Evolutionary conservation across 2,329 filamentous ascomycete genomes (phyloP), one percentile per base, ranked within the genome.

Genomic region (Fusarium nurragi): DNA sequence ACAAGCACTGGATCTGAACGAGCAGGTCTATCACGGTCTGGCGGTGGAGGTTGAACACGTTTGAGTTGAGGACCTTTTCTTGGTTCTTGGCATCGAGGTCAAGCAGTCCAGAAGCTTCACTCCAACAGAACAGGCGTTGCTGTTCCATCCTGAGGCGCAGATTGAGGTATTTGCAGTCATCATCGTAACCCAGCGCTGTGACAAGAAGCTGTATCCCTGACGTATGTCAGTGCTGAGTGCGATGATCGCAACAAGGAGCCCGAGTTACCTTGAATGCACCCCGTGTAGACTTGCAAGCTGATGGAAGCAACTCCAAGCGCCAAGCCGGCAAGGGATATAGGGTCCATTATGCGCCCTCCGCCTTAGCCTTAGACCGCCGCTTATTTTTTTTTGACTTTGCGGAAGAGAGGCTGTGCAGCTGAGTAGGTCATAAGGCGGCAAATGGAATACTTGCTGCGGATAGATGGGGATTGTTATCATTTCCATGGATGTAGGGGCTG

Each of bases 101-200:
- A 13, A 83, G 73, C 18, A 84, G 68, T 10, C 81, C 81, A 12
- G 80, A 83, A 4, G 80, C 79, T 64, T 83, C 80, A 60, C 79
- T 81, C 81, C 81, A 83, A 37, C 79, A 80, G 58, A 81, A 82
- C 14, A 83, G 75, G 22, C 81, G 76, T 60, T 83, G 80, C 71
- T 84, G 80, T 67, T 83, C 81, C 78, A 83, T 81, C 49, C 80
- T 78, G 46, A 83, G 69, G 46, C 81, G 76, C 64, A 83, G 67
- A 59, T 82, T 82, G 55, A 83, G 77, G 65, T 82, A 83, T 55
- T 75, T 78, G 68, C 77, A 82, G 43, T 82, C 80, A 59, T 83
- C 77, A n/a, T 80, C 79, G 53, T 81, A 81, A 41, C 79, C 77
- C 40, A 77, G 71, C n/a, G 81, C 81, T 7, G 80, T 83, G 40